Evolutionary conservation across 192 early-diverging fungal genomes (phyloP).

Genomic region (Podila epicladia): DNA sequence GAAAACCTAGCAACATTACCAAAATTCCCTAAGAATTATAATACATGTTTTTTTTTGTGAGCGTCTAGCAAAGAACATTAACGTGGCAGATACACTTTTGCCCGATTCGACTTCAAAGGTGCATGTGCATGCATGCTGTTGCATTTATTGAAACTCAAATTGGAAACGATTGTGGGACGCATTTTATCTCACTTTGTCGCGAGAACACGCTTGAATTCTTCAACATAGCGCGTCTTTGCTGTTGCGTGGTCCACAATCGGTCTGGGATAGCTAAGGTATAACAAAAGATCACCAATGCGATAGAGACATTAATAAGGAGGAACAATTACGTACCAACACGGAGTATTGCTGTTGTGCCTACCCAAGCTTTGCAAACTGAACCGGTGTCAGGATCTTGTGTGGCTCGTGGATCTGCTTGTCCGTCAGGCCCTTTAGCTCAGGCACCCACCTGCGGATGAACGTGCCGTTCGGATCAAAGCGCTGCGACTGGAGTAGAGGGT

Average conservation of each 20-base stretch:
- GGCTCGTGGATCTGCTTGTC: conserved; percentile 69
- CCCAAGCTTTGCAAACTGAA: conserved; percentile 56
- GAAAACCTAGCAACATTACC: no score
- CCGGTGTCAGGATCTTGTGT: conserved; percentile 16
- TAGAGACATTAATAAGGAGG: not conserved
- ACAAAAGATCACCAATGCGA: not conserved
- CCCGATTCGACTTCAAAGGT: no score
- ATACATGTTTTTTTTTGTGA: no score
- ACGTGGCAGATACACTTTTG: no score
- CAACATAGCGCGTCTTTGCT: conserved; percentile 54
- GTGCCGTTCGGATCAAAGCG: conserved; percentile 67
- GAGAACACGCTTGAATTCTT: conserved; percentile 58
- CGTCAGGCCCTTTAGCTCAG: conserved; percentile 60
- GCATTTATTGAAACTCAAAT: no score
- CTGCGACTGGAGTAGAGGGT: conserved; percentile 58
- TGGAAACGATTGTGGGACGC: no score
- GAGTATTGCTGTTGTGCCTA: conserved; percentile 14
- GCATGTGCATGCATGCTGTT: no score
- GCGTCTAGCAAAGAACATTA: no score
- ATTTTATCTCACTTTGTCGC: conserved; percentile 1
- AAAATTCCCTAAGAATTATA: no score
- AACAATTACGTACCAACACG: not conserved
- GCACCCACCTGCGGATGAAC: conserved; percentile 70
- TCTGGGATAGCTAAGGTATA: conserved; percentile 55
- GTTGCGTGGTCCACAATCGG: conserved; percentile 76